phyloP scores from a whole-genome alignment of 768 basidiomycete species.

The Termitomyces sp. region DNA sequence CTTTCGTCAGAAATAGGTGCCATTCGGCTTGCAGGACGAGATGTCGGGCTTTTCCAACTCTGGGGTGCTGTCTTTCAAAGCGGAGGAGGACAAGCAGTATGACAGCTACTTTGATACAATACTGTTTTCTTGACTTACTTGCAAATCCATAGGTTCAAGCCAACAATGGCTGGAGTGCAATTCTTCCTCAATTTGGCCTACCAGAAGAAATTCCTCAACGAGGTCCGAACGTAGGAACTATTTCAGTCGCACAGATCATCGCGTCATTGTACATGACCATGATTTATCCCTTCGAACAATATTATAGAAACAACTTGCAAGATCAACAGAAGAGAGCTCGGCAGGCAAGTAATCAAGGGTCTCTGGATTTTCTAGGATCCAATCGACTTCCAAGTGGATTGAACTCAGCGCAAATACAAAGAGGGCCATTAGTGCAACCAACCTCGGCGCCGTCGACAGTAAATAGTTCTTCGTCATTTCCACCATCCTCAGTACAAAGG shows the following conservation, averaged over 20 bases:
- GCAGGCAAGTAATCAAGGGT: constrained; percentile 30
- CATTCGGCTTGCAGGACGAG: constrained; percentile 68
- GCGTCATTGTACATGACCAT: constrained; percentile 59
- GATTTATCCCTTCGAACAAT: constrained; percentile 70
- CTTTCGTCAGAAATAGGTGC: constrained; percentile 57
- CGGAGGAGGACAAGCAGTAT: constrained; percentile 63
- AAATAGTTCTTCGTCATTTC: constrained; percentile 19
- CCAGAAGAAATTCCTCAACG: constrained; percentile 48
- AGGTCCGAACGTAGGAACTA: constrained; percentile 43
- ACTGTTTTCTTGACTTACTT: constrained; percentile 13
- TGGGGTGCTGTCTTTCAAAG: constrained; percentile 58
- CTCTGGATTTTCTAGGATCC: constrained; percentile 3
- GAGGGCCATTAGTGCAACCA: constrained; percentile 13
- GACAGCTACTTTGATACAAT: constrained; percentile 18
- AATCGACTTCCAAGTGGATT: constrained; percentile 7
- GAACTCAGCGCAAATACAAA: constrained; percentile 23
- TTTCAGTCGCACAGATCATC: constrained; percentile 47
- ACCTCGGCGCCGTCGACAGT: constrained; percentile 11
- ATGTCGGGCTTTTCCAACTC: constrained; percentile 73
- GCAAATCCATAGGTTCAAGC: constrained; percentile 36
- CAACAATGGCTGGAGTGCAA: constrained; percentile 53
- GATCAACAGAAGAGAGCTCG: constrained; percentile 57
- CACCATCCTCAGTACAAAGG: constrained; percentile 23
- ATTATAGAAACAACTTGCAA: constrained; percentile 57
- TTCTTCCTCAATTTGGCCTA: constrained; percentile 56